Conservation (phyloP, 1,139 yeast species). For the Kodamaea ohmeri region DNA sequence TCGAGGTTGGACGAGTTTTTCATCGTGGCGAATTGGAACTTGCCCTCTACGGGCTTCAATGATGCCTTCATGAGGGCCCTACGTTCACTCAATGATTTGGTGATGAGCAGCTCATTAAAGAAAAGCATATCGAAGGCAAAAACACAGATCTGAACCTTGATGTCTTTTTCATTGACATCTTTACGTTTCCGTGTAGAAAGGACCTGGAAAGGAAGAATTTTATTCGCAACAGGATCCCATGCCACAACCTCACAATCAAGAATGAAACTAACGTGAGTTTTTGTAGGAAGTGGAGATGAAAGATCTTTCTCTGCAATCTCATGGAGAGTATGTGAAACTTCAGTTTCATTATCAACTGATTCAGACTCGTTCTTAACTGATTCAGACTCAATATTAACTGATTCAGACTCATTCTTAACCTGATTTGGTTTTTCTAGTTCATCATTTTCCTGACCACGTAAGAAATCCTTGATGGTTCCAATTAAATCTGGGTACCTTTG, state of each 20-base stretch:
- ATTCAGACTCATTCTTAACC: constrained; percentile 12
- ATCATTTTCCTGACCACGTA: constrained; percentile 28
- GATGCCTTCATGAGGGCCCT: constrained; percentile 56
- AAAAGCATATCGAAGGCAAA: constrained; percentile 88
- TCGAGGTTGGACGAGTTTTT: constrained; percentile 72
- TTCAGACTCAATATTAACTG: too few relatives aligned
- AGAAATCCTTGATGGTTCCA: constrained; percentile 61
- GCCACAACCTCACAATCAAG: constrained; percentile 99
- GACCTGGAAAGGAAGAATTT: constrained; percentile 89
- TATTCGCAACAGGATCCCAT: constrained; percentile 74
- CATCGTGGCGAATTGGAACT: constrained; percentile 75
- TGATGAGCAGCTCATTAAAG: constrained; percentile 64
- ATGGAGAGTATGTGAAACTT: neutral
- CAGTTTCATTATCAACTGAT: too few relatives aligned
- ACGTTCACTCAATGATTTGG: constrained; percentile 68
- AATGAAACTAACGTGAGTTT: constrained; percentile 48
- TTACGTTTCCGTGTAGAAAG: constrained; percentile 91
- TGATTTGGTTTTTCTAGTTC: neutral
- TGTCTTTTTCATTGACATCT: constrained; percentile 82
- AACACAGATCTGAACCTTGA: constrained; percentile 85
- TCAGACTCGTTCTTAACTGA: constrained; percentile 3
- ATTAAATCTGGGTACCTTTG: constrained; percentile 90
- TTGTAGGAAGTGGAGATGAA: neutral
- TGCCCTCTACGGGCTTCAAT: constrained; percentile 66
- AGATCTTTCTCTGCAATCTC: neutral